These are phyloP conservation scores for Echites panduratus DNA, from an alignment of 257 asterid genomes.

Conservation along the genomic window DNA sequence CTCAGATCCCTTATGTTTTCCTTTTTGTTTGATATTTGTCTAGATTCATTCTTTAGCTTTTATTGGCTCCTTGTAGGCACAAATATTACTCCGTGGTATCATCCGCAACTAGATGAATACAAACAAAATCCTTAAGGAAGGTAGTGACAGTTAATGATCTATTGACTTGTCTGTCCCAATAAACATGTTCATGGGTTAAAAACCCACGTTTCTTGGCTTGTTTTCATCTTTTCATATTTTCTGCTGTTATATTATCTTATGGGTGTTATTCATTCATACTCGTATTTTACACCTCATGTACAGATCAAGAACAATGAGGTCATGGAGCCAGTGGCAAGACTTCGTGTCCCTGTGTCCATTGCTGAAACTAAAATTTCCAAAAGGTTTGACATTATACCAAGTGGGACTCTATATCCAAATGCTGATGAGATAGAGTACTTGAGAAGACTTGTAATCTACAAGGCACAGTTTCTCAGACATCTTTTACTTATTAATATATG, in stretches of 20 bases:
- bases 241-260: background rate
- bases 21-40: background rate
- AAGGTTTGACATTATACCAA: conserved; percentile 85
- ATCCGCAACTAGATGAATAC: conserved; percentile 22
- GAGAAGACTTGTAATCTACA: conserved; percentile 76
- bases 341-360: conserved; percentile 62
- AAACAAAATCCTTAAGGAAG: conserved; percentile 43
- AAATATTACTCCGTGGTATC: conserved; percentile 32
- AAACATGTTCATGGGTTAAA: background rate
- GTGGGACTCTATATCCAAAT: conserved; percentile 79
- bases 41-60: background rate
- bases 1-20: conserved; percentile 5
- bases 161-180: background rate
- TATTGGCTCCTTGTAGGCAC: conserved; percentile 39
- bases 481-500: background rate
- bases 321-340: conserved; percentile 61
- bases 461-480: conserved; percentile 34
- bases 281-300: conserved; percentile 9
- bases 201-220: background rate
- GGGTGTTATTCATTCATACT: conserved; percentile 6
- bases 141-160: conserved; percentile 27
- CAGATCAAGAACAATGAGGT: conserved; percentile 69
- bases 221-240: background rate
- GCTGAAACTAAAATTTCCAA: conserved; percentile 68
- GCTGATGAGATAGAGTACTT: conserved; percentile 91